phyloP scores from a whole-genome alignment of 2,329 filamentous ascomycete species.

The Hymenoscyphus fraxineus region DNA sequence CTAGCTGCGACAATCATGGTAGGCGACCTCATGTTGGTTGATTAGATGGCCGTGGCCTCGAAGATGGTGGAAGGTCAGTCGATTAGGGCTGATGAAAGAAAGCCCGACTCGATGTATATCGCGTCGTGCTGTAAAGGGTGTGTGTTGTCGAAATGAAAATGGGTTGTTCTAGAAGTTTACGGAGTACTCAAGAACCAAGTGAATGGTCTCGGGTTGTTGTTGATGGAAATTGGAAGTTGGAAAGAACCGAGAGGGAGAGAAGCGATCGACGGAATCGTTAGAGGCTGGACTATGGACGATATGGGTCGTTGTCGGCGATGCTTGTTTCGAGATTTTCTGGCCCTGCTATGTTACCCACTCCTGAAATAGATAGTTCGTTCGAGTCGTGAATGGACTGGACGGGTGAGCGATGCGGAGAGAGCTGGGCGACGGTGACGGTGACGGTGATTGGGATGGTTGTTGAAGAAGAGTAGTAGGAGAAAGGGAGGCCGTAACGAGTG shows the following conservation, averaged over 20 bases:
- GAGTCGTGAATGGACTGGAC: conserved; percentile 6
- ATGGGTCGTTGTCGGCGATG: background rate
- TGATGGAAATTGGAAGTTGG: background rate
- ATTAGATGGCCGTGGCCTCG: conserved; percentile 20
- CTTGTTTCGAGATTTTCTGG: conserved; percentile 19
- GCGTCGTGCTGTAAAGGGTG: conserved; percentile 6
- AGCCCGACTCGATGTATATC: conserved; percentile 14
- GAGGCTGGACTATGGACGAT: background rate
- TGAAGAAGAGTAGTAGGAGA: background rate
- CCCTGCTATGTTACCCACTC: conserved; percentile 7
- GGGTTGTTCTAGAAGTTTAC: background rate
- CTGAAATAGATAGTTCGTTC: background rate
- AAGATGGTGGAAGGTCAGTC: conserved; percentile 15
- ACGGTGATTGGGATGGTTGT: conserved; percentile 7
- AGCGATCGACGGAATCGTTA: background rate
- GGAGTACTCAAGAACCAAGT: conserved; percentile 2
- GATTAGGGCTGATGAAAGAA: conserved; percentile 5
- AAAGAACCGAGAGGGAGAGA: background rate
- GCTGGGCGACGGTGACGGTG: too few relatives aligned
- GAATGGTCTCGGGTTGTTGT: conserved; percentile 4
- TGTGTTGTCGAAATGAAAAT: too few relatives aligned
- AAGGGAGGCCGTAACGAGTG: conserved; percentile 22
- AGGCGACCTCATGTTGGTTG: conserved; percentile 23
- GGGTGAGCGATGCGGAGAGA: background rate
- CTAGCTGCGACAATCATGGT: conserved; percentile 20